These are phyloP conservation scores for Dacryopinax primogenitus DNA, from an alignment of 768 basidiomycete species.

Conservation along the genomic window DNA sequence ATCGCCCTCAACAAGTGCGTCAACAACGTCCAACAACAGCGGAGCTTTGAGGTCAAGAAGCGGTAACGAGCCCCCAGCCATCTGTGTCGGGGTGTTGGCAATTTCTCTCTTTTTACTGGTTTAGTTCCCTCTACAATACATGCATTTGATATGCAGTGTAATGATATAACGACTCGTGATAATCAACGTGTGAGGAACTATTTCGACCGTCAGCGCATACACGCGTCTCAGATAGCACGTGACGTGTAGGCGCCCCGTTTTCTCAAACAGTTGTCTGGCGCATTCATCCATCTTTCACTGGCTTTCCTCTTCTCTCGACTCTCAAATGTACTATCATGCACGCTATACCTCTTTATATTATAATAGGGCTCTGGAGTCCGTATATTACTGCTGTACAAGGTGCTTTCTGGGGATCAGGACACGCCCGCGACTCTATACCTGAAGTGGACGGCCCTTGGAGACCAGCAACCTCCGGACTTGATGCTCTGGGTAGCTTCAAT, in stretches of 20 bases:
- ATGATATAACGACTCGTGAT: not conserved
- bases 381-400: not conserved
- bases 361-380: not conserved
- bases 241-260: too few species aligned
- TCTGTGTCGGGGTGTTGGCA: not conserved
- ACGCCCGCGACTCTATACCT: not conserved
- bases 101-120: not conserved
- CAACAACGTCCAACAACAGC: not conserved
- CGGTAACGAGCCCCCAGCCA: not conserved
- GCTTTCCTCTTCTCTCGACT: not conserved
- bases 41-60: not conserved
- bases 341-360: not conserved
- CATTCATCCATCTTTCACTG: not conserved
- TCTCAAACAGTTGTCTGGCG: not conserved
- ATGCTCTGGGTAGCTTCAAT: not conserved
- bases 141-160: not conserved
- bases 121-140: not conserved
- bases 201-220: too few species aligned
- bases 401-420: not conserved
- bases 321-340: not conserved
- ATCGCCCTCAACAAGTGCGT: not conserved
- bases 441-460: not conserved
- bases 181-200: not conserved
- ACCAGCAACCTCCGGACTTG: not conserved
- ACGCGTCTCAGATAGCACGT: too few species aligned